Conservation (phyloP, 1,139 yeast species). For the Saccharomyces hybrid region DNA sequence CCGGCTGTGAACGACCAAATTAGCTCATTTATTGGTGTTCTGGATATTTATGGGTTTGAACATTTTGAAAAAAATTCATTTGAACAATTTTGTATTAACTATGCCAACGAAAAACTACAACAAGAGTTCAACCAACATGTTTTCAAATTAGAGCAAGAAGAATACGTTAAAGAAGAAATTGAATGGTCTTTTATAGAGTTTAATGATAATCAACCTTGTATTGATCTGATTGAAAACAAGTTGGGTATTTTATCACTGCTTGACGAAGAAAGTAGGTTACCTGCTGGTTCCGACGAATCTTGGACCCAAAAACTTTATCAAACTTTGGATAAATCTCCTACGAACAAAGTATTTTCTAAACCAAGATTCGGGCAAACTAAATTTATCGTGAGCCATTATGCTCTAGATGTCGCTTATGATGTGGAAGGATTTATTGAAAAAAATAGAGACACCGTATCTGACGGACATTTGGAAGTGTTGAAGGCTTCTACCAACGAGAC, state of each 20-base stretch:
- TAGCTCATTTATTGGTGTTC: constrained; percentile 83
- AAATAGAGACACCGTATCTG: constrained; percentile 96
- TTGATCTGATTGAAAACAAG: constrained; percentile 83
- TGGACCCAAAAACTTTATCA: constrained; percentile 91
- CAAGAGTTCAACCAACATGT: constrained; percentile 98
- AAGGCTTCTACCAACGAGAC: constrained; percentile 61
- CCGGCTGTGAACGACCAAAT: constrained; percentile 55
- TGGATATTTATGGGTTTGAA: constrained; percentile 97
- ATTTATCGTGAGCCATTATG: constrained; percentile 90
- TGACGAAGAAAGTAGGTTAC: constrained; percentile 94
- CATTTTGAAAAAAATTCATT: constrained; percentile 92
- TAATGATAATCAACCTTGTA: constrained; percentile 96
- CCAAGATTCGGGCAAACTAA: constrained; percentile 94
- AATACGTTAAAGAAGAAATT: constrained; percentile 83
- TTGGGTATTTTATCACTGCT: constrained; percentile 82
- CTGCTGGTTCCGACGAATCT: constrained; percentile 89
- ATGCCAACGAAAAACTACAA: constrained; percentile 94
- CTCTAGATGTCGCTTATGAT: constrained; percentile 90
- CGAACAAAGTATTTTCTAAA: constrained; percentile 75
- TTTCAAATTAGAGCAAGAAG: constrained; percentile 94
- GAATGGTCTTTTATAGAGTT: constrained; percentile 98
- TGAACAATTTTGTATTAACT: constrained; percentile 96
- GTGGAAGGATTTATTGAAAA: constrained; percentile 95
- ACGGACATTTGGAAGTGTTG: constrained; percentile 86
- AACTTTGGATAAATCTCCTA: constrained; percentile 75